These are phyloP conservation scores for Paecilomyces sp. DNA, from an alignment of 2,329 filamentous ascomycete species.

Conservation along the genomic window DNA sequence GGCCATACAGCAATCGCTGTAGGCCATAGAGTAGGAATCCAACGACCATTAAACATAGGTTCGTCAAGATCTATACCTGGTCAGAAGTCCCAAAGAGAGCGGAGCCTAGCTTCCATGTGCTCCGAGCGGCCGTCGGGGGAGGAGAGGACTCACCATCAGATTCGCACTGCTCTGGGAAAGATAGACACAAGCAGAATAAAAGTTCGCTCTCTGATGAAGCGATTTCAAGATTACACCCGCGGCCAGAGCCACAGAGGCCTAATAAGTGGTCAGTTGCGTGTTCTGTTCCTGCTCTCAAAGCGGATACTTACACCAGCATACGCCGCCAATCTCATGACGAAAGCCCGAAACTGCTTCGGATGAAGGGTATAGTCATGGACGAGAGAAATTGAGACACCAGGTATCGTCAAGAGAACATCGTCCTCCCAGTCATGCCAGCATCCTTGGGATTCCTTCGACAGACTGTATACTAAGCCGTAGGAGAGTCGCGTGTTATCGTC, in stretches of 20 bases:
- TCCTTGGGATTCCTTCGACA: background rate
- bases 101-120: background rate
- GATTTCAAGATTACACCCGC: slow-evolving; percentile 79
- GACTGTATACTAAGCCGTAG: slow-evolving; percentile 1
- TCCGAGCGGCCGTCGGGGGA: background rate
- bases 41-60: slow-evolving; percentile 76
- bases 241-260: slow-evolving; percentile 79
- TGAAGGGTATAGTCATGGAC: slow-evolving; percentile 17
- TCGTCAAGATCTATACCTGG: slow-evolving; percentile 68
- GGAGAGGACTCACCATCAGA: slow-evolving; percentile 60
- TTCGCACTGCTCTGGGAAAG: slow-evolving; percentile 94
- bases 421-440: slow-evolving; percentile 2
- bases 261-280: slow-evolving; percentile 9
- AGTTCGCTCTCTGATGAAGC: slow-evolving; percentile 91
- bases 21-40: slow-evolving; percentile 76
- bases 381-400: slow-evolving; percentile 6
- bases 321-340: slow-evolving; percentile 42
- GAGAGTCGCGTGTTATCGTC: slow-evolving; percentile 9
- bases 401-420: slow-evolving; percentile 12
- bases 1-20: slow-evolving; percentile 84
- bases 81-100: background rate
- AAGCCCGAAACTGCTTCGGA: slow-evolving; percentile 12
- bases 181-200: slow-evolving; percentile 97
- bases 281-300: background rate
- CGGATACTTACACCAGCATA: slow-evolving; percentile 44